phyloP scores from a whole-genome alignment of 73 alveolate genomes.

The Paramecium biaurelia region DNA sequence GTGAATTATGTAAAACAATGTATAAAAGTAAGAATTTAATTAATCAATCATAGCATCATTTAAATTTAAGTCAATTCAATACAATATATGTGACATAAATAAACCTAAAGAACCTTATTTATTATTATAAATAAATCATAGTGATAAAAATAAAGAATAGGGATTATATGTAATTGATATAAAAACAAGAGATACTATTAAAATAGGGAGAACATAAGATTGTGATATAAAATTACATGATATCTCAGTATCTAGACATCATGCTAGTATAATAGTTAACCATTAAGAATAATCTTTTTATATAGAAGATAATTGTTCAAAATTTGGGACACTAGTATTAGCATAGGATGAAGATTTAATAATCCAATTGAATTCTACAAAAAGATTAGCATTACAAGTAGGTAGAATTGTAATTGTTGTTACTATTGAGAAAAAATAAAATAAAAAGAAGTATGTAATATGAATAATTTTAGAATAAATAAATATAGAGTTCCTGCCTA shows the following conservation, averaged over 20 bases:
- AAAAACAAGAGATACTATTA: not conserved
- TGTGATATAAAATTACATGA: conserved; percentile 76
- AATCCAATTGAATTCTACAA: not conserved
- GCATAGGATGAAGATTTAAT: conserved; percentile 12
- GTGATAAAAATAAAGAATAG: conserved; percentile 40
- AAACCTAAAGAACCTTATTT: conserved; percentile 51
- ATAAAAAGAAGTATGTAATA: not conserved
- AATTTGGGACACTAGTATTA: conserved; percentile 70
- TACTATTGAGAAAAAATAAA: not conserved
- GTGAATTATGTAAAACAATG: conserved; percentile 55
- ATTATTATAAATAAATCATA: conserved; percentile 19
- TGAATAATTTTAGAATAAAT: not conserved
- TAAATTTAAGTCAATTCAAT: conserved; percentile 3
- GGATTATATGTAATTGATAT: conserved; percentile 38
- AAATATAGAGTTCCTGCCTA: conserved; percentile 41
- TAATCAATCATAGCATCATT: not conserved
- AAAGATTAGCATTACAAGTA: not conserved
- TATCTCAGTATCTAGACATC: conserved; percentile 77
- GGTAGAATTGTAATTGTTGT: conserved; percentile 23
- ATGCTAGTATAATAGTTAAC: conserved; percentile 68
- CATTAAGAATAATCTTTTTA: conserved; percentile 48
- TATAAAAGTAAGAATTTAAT: not conserved
- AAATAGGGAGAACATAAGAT: conserved; percentile 79
- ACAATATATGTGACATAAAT: conserved; percentile 24
- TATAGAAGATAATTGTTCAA: conserved; percentile 68